Evolutionary conservation across 768 basidiomycete species (phyloP).

Genomic region (Boletus rubescentipes): DNA sequence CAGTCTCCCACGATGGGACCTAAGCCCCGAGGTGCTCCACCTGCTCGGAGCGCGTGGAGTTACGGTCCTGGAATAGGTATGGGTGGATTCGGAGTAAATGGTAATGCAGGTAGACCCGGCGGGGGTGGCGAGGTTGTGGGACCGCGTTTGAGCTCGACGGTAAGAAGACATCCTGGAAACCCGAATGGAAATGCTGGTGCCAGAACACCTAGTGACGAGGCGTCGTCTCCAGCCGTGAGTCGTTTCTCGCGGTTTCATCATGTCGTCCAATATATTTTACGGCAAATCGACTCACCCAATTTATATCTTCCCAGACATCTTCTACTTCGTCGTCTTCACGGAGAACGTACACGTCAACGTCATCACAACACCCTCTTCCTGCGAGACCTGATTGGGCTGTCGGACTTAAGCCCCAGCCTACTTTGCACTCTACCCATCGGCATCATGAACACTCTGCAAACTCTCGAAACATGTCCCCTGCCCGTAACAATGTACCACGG

Average conservation of each 20-base stretch:
- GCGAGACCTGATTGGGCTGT: conserved; percentile 89
- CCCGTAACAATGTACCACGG: conserved; percentile 35
- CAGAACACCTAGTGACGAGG: conserved; percentile 70
- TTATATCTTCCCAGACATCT: conserved; percentile 55
- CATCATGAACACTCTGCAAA: conserved; percentile 51
- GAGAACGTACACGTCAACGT: conserved; percentile 69
- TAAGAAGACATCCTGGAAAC: conserved; percentile 49
- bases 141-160: conserved; percentile 55
- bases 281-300: conserved; percentile 8
- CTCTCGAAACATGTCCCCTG: conserved; percentile 41
- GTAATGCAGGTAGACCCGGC: conserved; percentile 22
- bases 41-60: conserved; percentile 60
- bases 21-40: conserved; percentile 36
- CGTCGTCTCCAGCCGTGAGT: conserved; percentile 75
- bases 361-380: conserved; percentile 78
- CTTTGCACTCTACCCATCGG: conserved; percentile 52
- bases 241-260: conserved; percentile 1
- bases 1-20: conserved; percentile 27
- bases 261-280: neutral
- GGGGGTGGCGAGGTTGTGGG: conserved; percentile 53
- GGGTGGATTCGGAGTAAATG: conserved; percentile 40
- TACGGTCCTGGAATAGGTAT: conserved; percentile 63
- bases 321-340: conserved; percentile 81
- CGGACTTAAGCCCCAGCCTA: conserved; percentile 75
- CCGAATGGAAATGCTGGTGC: conserved; percentile 53